Evolutionary conservation across 352 stramenopile species (phyloP), one percentile per base, ranked within the genome.

Genomic region (Globisporangium cylindrosporum): DNA sequence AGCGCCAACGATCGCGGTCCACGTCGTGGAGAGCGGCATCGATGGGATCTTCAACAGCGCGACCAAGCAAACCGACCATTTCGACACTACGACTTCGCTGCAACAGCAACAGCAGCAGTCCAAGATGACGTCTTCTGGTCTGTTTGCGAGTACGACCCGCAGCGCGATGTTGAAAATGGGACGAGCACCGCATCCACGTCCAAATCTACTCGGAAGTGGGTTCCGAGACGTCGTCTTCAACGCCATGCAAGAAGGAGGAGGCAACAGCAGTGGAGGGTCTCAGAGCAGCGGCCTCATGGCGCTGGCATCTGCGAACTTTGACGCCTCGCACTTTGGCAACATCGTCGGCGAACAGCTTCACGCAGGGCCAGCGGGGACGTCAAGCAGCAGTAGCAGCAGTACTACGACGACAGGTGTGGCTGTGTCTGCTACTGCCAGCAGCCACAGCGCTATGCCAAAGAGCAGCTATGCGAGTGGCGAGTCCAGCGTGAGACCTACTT

Each of bases 21-120:
- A 66, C 59, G 59, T 71, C 15, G 60, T 71, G 10, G 49, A 71
- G 25, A 71, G 66, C 51, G 66, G 59, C 3, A 57, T 67, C 38
- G 41, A 71, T 20, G 59, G 59, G 4, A 71, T 71, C 49, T 38
- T 66, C 58, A 71, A 62, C 25, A 55, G 38, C 53, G 2, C 51
- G 20, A 41, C 27, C n/a, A 51, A 29, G 41, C 22, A 48, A 49
- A 20, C 15, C 18, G 15, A 49, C 41, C 41, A 49, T 49, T 9
- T 49, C 6, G 41, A 49, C n/a, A n/a, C 41, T 49, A n/a, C 41
- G 4, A 10, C 18, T 22, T n/a, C 1, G 41, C 14, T 22, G 4
- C 41, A 49, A 22, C 41, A 49, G n/a, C 41, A 49, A 22, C 41
- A 49, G 32, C 32, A 43, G 10, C 10, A 43, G 36, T 43, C 36